Base-by-base conservation (phyloP, 169 alveolate species). In the Plasmodium vivax region DNA sequence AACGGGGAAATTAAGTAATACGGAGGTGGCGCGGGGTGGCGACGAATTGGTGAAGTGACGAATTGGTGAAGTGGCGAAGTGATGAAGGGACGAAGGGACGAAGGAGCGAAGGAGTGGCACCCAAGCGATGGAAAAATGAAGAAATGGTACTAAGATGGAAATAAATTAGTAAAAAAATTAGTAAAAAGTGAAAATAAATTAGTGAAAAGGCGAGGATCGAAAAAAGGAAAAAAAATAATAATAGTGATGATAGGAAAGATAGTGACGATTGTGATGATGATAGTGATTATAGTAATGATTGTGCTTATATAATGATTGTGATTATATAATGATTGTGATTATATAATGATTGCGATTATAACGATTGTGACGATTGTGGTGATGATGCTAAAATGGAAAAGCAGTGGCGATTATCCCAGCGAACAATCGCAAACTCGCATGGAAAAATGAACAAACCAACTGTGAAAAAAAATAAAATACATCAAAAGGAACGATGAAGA, bases 131-230 rank as follows among this genome's bases (percentile, higher is more conserved):
- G 38, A 0, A 19, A 19, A 68, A 30, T 23, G 43, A 23, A 0
- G 38, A 19, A 68, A 68, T 68, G 77, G 77, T 68, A 68, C 43
- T 68, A 68, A 68, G 77, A n/a, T 68, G 77, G 77, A 68, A 68
- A 51, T 51, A 51, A 51, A 68, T 23, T 68, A 68, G 34, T 68
- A 68, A 68, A 27, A 68, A 19, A 23, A 68, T 68, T 68, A 68
- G 77, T 68, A 68, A 27, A 68, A 68, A 68, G 43, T 68, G 38
- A n/a, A 5, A 68, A 68, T 68, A 16, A 68, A 68, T 68, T 68
- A 68, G 77, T 68, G 38, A 68, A 27, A 7, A 27, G n/a, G 32
- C 38, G 4, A 9, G 77, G 4, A 68, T 9, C 38, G 27, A 68
- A 68, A 27, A 68, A 23, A 23, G n/a, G 3, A 30, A 30, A 68